These are phyloP conservation scores for Zhuliangozyma blackwelliae DNA, from an alignment of 1,139 yeast genomes.

Conservation along the genomic window DNA sequence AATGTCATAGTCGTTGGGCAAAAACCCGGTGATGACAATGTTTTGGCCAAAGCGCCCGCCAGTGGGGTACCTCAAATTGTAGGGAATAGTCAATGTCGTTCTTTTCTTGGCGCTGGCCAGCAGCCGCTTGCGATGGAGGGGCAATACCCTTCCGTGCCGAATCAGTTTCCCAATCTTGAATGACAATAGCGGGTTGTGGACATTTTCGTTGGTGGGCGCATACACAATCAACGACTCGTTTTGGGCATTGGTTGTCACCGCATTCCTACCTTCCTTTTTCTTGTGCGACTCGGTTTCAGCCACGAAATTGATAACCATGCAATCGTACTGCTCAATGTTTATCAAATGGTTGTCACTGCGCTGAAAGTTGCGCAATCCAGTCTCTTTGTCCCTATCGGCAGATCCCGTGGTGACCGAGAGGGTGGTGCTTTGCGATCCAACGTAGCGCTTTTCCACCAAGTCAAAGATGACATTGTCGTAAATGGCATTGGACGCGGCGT, in stretches of 20 bases:
- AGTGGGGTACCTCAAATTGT: conserved; percentile 48
- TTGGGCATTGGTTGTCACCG: not conserved
- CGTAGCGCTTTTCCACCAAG: conserved; percentile 43
- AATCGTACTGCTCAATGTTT: conserved; percentile 29
- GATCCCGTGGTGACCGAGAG: conserved; percentile 19
- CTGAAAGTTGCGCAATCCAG: conserved; percentile 13
- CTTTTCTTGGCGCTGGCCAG: too few relatives aligned
- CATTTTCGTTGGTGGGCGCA: conserved; percentile 24
- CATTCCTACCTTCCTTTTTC: not conserved
- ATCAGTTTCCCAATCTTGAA: conserved; percentile 33
- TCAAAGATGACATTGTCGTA: conserved; percentile 51
- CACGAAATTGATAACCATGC: conserved; percentile 30
- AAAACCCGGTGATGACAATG: conserved; percentile 55
- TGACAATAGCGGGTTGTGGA: conserved; percentile 32
- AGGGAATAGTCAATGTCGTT: conserved; percentile 23
- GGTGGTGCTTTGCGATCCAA: conserved; percentile 27
- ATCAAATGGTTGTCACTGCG: conserved; percentile 19
- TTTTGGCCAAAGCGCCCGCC: conserved; percentile 65
- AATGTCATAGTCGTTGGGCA: conserved; percentile 50
- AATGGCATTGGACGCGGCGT: conserved; percentile 35
- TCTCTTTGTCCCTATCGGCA: conserved; percentile 6
- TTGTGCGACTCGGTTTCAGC: conserved; percentile 21
- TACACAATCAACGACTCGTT: conserved; percentile 38
- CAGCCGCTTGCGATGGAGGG: conserved; percentile 17
- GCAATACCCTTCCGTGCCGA: conserved; percentile 29